Percentiles rank a stretch among this genome's conserved stretches.
Conservation (phyloP, 2,329 filamentous ascomycete species). For the Blumeria hordei region DNA sequence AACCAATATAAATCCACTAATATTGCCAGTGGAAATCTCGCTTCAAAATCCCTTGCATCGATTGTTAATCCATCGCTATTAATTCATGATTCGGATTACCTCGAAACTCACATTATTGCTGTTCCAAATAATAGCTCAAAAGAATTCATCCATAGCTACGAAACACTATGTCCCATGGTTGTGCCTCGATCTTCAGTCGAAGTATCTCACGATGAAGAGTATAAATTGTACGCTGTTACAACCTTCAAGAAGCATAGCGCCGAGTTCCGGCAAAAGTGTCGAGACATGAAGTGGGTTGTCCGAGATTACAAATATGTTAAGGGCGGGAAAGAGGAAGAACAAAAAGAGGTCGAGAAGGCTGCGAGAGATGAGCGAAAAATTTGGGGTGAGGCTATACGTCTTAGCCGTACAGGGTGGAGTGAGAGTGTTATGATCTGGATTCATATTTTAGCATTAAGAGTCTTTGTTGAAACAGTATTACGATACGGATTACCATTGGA, state of each 20-base stretch:
- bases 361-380: slow-evolving; percentile 71
- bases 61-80: slow-evolving; percentile 62
- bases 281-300: slow-evolving; percentile 85
- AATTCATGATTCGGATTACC: slow-evolving; percentile 79
- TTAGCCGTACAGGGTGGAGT: slow-evolving; percentile 81
- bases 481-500: slow-evolving; percentile 81
- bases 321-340: slow-evolving; percentile 72
- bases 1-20: slow-evolving; percentile 4
- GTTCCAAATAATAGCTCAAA: slow-evolving; percentile 61
- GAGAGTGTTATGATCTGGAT: slow-evolving; percentile 93
- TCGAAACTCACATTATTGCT: slow-evolving; percentile 84
- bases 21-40: slow-evolving; percentile 52
- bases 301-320: slow-evolving; percentile 85
- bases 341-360: slow-evolving; percentile 61
- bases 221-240: slow-evolving; percentile 66
- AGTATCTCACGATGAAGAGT: slow-evolving; percentile 72
- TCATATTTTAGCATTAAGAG: slow-evolving; percentile 69
- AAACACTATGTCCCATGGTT: slow-evolving; percentile 73
- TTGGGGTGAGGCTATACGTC: slow-evolving; percentile 71
- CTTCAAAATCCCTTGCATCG: slow-evolving; percentile 79
- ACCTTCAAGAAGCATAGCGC: slow-evolving; percentile 76
- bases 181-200: slow-evolving; percentile 69
- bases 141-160: slow-evolving; percentile 75
- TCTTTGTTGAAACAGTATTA: slow-evolving; percentile 96
- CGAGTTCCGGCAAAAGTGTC: slow-evolving; percentile 78